Percentiles rank a stretch among this genome's conserved stretches.
Conservation (phyloP, 148 eudicot genomes). For the Spergularia marina region DNA sequence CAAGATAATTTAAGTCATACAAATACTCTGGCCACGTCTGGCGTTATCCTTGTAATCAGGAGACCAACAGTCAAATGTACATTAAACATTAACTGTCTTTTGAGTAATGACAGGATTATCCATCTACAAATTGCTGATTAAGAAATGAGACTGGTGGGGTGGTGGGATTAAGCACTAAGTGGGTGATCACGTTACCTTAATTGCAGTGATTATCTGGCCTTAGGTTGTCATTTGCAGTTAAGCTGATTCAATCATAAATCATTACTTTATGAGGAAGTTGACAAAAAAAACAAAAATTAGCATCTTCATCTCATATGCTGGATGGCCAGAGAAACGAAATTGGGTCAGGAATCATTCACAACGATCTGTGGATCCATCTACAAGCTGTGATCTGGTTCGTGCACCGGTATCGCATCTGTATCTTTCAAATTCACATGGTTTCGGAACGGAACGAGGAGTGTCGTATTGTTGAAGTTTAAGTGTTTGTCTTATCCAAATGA, state of each 20-base stretch:
- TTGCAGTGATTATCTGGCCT: slow-evolving; percentile 8
- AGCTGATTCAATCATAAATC: slow-evolving; percentile 9
- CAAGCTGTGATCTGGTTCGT: too few species aligned
- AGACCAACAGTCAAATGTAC: not conserved
- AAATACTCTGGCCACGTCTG: not conserved
- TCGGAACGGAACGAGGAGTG: too few species aligned
- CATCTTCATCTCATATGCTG: not conserved
- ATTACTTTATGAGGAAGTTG: not conserved
- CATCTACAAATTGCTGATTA: not conserved
- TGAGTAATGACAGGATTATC: not conserved
- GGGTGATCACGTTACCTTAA: slow-evolving; percentile 17
- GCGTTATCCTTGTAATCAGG: not conserved
- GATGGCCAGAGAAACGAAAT: not conserved
- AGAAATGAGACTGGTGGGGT: too few species aligned
- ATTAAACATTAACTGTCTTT: not conserved
- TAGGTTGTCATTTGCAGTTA: not conserved
- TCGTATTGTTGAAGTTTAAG: too few species aligned
- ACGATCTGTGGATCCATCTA: too few species aligned
- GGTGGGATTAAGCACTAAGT: not conserved
- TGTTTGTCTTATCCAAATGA: too few species aligned
- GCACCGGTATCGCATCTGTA: too few species aligned
- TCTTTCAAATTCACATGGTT: too few species aligned
- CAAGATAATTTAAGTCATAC: not conserved
- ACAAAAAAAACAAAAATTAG: not conserved
- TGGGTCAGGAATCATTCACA: too few species aligned